phyloP scores from a whole-genome alignment of 176 grass and related monocot genomes.

The Themeda triandra region DNA sequence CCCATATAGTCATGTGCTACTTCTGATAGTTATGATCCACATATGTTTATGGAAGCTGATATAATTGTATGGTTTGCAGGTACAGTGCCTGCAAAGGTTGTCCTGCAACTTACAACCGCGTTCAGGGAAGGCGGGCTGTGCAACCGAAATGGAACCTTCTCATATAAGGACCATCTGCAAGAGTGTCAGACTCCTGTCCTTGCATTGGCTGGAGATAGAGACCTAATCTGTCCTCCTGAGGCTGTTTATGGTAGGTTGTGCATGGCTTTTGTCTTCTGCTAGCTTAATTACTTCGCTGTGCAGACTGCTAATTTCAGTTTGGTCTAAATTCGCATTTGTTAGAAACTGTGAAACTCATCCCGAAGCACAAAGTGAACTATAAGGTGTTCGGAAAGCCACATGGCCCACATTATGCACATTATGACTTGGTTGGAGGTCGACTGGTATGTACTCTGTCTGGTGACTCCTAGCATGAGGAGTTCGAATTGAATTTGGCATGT shows the following conservation, averaged over 20 bases:
- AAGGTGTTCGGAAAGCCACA: constrained; percentile 55
- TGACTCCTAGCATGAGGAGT: not conserved
- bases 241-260: constrained; percentile 56
- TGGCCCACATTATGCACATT: constrained; percentile 81
- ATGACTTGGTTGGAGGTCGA: constrained; percentile 79
- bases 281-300: not conserved
- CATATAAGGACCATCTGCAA: constrained; percentile 62
- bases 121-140: constrained; percentile 64
- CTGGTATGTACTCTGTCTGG: constrained; percentile 37
- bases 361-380: constrained; percentile 58
- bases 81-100: constrained; percentile 80
- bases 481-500: not conserved
- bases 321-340: constrained; percentile 1
- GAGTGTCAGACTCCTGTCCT: constrained; percentile 58
- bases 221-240: constrained; percentile 76
- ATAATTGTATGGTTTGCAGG: constrained; percentile 35
- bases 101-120: constrained; percentile 78
- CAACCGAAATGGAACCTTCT: constrained; percentile 66
- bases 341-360: constrained; percentile 83
- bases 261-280: not conserved
- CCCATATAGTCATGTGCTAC: not conserved
- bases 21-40: not conserved
- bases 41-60: constrained; percentile 1
- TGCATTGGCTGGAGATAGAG: constrained; percentile 67
- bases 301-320: constrained; percentile 25